Evolutionary conservation across 2,329 filamentous ascomycete genomes (phyloP), one percentile per base, ranked within the genome.

Genomic region (Tolypocladium guangdongense): DNA sequence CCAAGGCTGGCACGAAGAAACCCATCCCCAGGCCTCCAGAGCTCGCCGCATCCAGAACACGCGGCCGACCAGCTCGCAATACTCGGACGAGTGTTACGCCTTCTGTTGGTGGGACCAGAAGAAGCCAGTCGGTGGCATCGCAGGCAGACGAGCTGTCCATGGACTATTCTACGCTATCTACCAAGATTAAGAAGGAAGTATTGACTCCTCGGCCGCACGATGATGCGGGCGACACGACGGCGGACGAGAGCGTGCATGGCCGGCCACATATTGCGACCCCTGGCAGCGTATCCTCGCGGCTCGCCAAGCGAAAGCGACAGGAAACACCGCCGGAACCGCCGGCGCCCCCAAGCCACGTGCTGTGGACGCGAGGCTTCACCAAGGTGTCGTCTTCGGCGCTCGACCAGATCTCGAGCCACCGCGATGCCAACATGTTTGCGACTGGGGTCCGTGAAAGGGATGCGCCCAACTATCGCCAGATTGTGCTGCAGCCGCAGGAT

Each of bases 341-440:
- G 71, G 60, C 71, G 57, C 82, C 84, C 32, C 80, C 82, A 24
- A 81, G 81, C 10, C 80, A 88, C 54, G 86, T 91, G 6, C 74
- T 88, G 41, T 88, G 87, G 75, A 89, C 87, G 16, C 83, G 87
- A 49, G 85, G 86, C 49, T 86, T 92, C 62, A 81, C 85, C 37
- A 83, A 86, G 59, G 87, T 89, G 16, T 86, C 84, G 35, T 80
- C 80, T 4, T 84, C 85, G 5, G 83, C 88, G 14, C 76, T 91
- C 58, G 87, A 90, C 63, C 84, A 89, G 61, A 87, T 91, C 55
- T 81, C 83, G 27, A 86, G 83, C 52, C 87, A 91, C 65, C 85
- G 87, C 36, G 82, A 87, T 60, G 88, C 87, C 47, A 89, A 88
- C 59, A 88, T 89, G 69, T 92, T 92, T 64, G 84, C 86, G 32